phyloP scores from a whole-genome alignment of 257 asterid species.

The Solanum sparsipilum region DNA sequence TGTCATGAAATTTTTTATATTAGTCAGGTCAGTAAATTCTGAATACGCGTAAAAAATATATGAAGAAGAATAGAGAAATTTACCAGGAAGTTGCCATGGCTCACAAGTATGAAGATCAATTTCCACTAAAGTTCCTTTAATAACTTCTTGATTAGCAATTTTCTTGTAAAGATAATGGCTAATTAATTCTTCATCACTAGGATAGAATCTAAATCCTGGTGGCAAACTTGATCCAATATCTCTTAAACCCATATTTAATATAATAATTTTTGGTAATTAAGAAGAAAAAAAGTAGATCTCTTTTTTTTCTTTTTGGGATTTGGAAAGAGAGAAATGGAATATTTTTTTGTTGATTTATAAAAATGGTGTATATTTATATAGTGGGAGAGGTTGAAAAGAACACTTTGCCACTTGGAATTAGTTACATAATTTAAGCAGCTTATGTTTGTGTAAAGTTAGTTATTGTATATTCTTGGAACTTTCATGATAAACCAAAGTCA shows the following conservation, averaged over 20 bases:
- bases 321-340: not conserved
- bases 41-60: not conserved
- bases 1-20: not conserved
- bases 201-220: conserved; percentile 78
- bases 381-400: conserved; percentile 13
- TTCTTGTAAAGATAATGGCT: conserved; percentile 75
- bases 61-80: not conserved
- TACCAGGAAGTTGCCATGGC: conserved; percentile 99
- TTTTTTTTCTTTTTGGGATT: not conserved
- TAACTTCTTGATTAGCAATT: conserved; percentile 33
- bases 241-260: conserved; percentile 42
- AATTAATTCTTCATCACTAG: conserved; percentile 79
- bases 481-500: conserved; percentile 31
- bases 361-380: conserved; percentile 10
- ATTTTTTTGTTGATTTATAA: not conserved
- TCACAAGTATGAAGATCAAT: conserved; percentile 83
- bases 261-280: not conserved
- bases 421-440: conserved; percentile 24
- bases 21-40: not conserved
- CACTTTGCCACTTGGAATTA: conserved; percentile 26
- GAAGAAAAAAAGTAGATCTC: not conserved
- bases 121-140: conserved; percentile 54
- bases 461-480: conserved; percentile 29
- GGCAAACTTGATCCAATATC: conserved; percentile 80
- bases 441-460: conserved; percentile 43